Conservation (phyloP, 2,329 filamentous ascomycete genomes). For the Calonectria pauciramosa region DNA sequence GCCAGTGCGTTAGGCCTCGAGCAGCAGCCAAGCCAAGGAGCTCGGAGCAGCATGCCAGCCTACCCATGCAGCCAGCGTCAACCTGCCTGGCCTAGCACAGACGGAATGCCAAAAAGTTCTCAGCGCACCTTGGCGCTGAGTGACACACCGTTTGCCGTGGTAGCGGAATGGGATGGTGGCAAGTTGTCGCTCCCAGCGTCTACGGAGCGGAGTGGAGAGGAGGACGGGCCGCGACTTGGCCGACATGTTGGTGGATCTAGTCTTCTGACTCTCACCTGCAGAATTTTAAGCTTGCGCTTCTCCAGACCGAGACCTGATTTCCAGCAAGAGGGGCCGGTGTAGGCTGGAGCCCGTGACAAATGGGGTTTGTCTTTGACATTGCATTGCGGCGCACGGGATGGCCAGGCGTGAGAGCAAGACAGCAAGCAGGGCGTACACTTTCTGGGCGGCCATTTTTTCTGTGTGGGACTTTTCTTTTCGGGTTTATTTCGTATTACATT, state of each 20-base stretch:
- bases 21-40: not conserved
- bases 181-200: not conserved
- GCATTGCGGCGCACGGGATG: not conserved
- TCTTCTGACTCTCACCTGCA: conserved; percentile 1
- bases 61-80: not conserved
- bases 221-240: conserved; percentile 16
- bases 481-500: not conserved
- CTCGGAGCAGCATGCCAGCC: not conserved
- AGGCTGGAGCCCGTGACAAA: conserved; percentile 26
- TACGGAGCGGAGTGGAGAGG: not conserved
- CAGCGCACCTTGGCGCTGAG: not conserved
- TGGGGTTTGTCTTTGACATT: conserved; percentile 6
- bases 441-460: not conserved
- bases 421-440: not conserved
- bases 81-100: not conserved
- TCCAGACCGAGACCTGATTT: conserved; percentile 41
- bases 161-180: not conserved
- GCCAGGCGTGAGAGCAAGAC: not conserved
- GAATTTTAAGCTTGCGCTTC: conserved; percentile 32
- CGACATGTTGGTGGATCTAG: conserved; percentile 18
- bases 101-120: not conserved
- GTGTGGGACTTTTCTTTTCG: not conserved
- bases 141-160: not conserved
- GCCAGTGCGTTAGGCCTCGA: not conserved
- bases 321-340: conserved; percentile 25